Percentiles rank a stretch among this genome's conserved stretches.
These are phyloP conservation scores for Salvia splendens DNA, from an alignment of 257 asterid species.

Conservation along the genomic window DNA sequence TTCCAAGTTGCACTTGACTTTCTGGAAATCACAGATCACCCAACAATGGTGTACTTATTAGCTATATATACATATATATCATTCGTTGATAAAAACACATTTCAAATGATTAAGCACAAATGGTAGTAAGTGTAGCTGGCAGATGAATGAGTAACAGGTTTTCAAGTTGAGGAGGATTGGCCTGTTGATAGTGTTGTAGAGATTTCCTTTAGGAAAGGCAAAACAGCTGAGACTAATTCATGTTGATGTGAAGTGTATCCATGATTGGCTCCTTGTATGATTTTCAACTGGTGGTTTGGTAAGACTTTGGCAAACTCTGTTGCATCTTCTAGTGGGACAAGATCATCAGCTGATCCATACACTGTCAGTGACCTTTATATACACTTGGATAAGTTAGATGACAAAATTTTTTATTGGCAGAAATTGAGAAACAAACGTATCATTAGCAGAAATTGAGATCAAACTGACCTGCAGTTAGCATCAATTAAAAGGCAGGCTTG, in stretches of 20 bases:
- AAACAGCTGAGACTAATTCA: slow-evolving; percentile 45
- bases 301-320: slow-evolving; percentile 62
- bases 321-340: slow-evolving; percentile 72
- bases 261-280: slow-evolving; percentile 72
- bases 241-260: slow-evolving; percentile 55
- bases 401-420: no score
- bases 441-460: not conserved
- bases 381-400: slow-evolving; percentile 11
- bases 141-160: not conserved
- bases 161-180: not conserved
- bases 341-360: slow-evolving; percentile 75
- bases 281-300: slow-evolving; percentile 56
- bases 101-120: not conserved
- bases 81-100: no score
- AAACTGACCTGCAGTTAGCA: slow-evolving; percentile 61
- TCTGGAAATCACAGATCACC: not conserved
- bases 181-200: slow-evolving; percentile 32
- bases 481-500: slow-evolving; percentile 70
- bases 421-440: no score
- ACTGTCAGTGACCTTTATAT: slow-evolving; percentile 65
- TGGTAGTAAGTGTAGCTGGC: not conserved
- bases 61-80: not conserved
- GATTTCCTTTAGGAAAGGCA: slow-evolving; percentile 66
- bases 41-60: not conserved
- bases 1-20: not conserved